Conservation (phyloP, 1,139 yeast genomes). For the Martiniozyma asiatica region DNA sequence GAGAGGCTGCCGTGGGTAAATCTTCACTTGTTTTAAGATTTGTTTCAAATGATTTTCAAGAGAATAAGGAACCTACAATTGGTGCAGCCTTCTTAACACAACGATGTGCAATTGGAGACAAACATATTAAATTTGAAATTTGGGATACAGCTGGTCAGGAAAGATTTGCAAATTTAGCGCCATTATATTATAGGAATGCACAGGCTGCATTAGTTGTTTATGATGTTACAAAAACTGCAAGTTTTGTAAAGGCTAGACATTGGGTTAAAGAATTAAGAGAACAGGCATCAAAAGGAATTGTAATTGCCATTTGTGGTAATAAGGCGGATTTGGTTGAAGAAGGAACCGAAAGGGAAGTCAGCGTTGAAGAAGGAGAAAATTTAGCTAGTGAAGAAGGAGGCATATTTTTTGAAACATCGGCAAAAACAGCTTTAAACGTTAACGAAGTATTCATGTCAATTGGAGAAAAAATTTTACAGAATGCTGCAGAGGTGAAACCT, state of each 20-base stretch:
- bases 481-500: constrained; percentile 17
- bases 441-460: constrained; percentile 86
- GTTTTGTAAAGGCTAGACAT: constrained; percentile 95
- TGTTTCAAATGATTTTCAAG: constrained; percentile 93
- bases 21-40: constrained; percentile 86
- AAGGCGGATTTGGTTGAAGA: constrained; percentile 56
- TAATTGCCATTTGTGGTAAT: constrained; percentile 90
- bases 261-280: constrained; percentile 97
- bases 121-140: constrained; percentile 88
- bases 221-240: constrained; percentile 94
- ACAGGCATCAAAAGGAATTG: constrained; percentile 83
- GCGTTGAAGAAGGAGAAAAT: constrained; percentile 72
- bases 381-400: constrained; percentile 78
- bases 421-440: constrained; percentile 85
- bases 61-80: constrained; percentile 92
- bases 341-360: constrained; percentile 57
- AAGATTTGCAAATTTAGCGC: constrained; percentile 90
- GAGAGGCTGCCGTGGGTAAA: constrained; percentile 98
- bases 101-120: constrained; percentile 81
- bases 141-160: constrained; percentile 99
- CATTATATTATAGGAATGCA: constrained; percentile 97
- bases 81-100: constrained; percentile 97
- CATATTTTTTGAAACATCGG: constrained; percentile 88
- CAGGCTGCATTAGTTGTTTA: constrained; percentile 95
- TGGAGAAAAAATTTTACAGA: constrained; percentile 69